These are phyloP conservation scores for Chlorella vulgaris DNA, from an alignment of 139 green algal genomes.

Conservation along the genomic window DNA sequence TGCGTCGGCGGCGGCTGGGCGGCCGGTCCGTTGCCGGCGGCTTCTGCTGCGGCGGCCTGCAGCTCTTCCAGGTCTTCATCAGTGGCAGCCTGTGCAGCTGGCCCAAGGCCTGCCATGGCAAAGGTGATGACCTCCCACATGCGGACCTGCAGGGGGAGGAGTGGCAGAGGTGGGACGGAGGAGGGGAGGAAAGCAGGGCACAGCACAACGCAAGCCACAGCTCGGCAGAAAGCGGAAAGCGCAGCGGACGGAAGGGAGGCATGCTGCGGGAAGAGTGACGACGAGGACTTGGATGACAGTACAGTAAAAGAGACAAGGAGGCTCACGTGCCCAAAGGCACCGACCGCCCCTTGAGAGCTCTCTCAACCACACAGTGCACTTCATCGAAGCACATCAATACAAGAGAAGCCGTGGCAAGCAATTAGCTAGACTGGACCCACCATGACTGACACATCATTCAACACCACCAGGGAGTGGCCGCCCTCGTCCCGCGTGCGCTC, in stretches of 20 bases:
- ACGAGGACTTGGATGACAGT: too few relatives aligned
- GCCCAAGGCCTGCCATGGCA: slow-evolving; percentile 49
- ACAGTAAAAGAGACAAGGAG: too few relatives aligned
- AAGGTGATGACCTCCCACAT: slow-evolving; percentile 64
- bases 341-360: too few relatives aligned
- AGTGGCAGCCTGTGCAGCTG: slow-evolving; percentile 27
- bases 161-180: not conserved
- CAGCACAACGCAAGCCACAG: not conserved
- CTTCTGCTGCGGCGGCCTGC: not conserved
- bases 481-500: slow-evolving; percentile 77
- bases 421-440: too few relatives aligned
- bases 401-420: too few relatives aligned
- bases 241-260: not conserved
- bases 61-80: slow-evolving; percentile 13
- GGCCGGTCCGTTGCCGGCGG: too few relatives aligned
- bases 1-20: too few relatives aligned
- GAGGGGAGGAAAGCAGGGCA: not conserved
- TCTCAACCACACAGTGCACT: too few relatives aligned
- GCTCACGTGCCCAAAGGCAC: too few relatives aligned
- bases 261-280: not conserved
- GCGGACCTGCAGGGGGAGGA: slow-evolving; percentile 24
- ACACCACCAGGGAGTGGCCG: slow-evolving; percentile 78
- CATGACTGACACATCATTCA: slow-evolving; percentile 76
- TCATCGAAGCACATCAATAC: too few relatives aligned
- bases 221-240: too few relatives aligned